phyloP scores from a whole-genome alignment of 2,329 filamentous ascomycete genomes.

The Chalaropsis thielavioides region DNA sequence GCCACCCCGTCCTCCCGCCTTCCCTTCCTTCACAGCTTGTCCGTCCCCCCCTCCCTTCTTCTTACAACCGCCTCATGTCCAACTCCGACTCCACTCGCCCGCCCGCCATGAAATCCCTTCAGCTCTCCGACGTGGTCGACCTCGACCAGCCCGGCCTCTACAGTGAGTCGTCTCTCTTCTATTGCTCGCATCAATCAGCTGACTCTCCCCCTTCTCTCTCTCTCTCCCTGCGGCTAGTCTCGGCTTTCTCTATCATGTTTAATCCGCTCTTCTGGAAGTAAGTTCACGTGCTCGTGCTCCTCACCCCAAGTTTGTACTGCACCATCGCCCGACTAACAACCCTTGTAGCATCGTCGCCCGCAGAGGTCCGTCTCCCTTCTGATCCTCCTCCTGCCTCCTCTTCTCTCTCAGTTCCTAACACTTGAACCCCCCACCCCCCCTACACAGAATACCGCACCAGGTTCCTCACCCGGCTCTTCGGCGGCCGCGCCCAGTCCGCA shows the following conservation, averaged over 20 bases:
- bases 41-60: no score
- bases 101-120: neutral
- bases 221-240: no score
- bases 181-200: slow-evolving; percentile 18
- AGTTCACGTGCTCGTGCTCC: no score
- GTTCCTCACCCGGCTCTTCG: slow-evolving; percentile 72
- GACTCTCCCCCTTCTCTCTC: neutral
- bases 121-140: slow-evolving; percentile 33
- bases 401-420: slow-evolving; percentile 7
- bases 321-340: slow-evolving; percentile 24
- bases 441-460: slow-evolving; percentile 76
- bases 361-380: slow-evolving; percentile 42
- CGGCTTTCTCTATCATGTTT: slow-evolving; percentile 70
- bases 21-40: no score
- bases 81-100: neutral
- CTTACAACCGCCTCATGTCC: neutral
- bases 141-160: slow-evolving; percentile 51
- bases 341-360: slow-evolving; percentile 59
- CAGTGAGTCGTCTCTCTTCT: slow-evolving; percentile 34
- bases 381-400: slow-evolving; percentile 1
- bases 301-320: slow-evolving; percentile 5
- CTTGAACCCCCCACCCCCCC: neutral
- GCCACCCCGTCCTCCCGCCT: no score
- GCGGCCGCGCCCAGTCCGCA: slow-evolving; percentile 59
- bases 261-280: slow-evolving; percentile 99